A percentile compares a stretch with the other conserved stretches of the same genome.
Evolutionary conservation across 805 yeast species (phyloP).

Genomic region (Wickerhamiella spandovensis): DNA sequence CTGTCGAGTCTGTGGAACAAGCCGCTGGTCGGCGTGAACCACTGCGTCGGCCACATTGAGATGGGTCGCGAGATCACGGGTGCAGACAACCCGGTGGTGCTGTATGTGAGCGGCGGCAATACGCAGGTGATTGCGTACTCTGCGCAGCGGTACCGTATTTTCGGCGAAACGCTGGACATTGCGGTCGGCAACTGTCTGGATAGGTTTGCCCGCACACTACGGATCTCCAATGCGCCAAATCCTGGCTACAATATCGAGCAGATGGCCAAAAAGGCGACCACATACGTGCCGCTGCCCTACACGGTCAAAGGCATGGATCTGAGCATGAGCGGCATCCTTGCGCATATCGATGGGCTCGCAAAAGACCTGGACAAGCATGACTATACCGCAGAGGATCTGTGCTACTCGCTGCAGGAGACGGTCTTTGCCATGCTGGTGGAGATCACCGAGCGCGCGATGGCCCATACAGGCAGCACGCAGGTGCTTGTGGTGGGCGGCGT

Average conservation of each 20-base stretch:
- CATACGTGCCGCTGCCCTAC: conserved; percentile 69
- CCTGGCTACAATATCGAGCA: conserved; percentile 98
- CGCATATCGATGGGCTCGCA: conserved; percentile 69
- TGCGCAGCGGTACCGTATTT: conserved; percentile 85
- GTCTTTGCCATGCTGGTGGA: conserved; percentile 93
- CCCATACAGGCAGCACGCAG: conserved; percentile 80
- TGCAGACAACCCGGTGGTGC: conserved; percentile 93
- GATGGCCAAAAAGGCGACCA: conserved; percentile 52
- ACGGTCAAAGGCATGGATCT: conserved; percentile 98
- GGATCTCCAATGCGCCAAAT: conserved; percentile 83
- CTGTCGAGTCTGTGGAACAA: conserved; percentile 63
- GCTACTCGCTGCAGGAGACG: conserved; percentile 86
- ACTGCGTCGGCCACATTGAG: conserved; percentile 95
- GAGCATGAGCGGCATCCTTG: conserved; percentile 91
- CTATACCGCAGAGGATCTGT: conserved; percentile 67
- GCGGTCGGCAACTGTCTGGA: conserved; percentile 97
- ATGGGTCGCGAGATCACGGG: conserved; percentile 98
- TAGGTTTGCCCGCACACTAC: conserved; percentile 82
- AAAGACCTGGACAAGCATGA: conserved; percentile 35
- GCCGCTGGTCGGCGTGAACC: conserved; percentile 91
- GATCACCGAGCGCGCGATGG: conserved; percentile 96
- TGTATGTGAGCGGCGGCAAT: conserved; percentile 96
- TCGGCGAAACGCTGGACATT: conserved; percentile 96
- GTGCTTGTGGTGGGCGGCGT: conserved; percentile 97
- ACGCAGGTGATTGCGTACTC: conserved; percentile 97